Evolutionary conservation across 2,329 filamentous ascomycete genomes (phyloP).

Genomic region (Leptographium lundbergii): DNA sequence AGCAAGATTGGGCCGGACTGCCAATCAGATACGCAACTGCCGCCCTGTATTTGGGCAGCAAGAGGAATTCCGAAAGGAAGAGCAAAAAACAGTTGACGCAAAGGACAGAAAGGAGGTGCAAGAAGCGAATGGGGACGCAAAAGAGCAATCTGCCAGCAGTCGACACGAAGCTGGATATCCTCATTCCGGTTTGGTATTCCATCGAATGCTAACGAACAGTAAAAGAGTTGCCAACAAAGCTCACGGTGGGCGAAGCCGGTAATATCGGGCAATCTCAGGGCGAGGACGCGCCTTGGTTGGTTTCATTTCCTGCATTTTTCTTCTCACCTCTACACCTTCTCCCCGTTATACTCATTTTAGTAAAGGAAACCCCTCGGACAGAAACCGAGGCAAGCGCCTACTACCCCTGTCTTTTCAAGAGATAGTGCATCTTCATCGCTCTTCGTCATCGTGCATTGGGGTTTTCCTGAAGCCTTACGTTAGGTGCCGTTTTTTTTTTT

Average conservation of each 20-base stretch:
- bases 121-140: background rate
- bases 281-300: background rate
- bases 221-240: background rate
- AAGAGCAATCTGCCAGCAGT: background rate
- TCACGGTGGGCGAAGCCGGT: background rate
- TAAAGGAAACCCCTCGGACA: background rate
- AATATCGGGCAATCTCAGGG: background rate
- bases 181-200: background rate
- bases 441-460: background rate
- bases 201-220: background rate
- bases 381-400: background rate
- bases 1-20: background rate
- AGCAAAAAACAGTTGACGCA: background rate
- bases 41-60: background rate
- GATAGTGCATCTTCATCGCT: background rate
- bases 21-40: background rate
- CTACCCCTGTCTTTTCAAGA: background rate
- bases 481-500: background rate
- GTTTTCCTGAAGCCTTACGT: background rate
- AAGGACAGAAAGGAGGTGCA: background rate
- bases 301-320: background rate
- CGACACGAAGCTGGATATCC: background rate
- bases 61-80: background rate
- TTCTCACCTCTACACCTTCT: background rate
- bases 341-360: background rate